Percentiles rank a stretch among this genome's conserved stretches.
These are phyloP conservation scores for Moricandia arvensis DNA, from an alignment of 345 rosid genomes.

Conservation along the genomic window DNA sequence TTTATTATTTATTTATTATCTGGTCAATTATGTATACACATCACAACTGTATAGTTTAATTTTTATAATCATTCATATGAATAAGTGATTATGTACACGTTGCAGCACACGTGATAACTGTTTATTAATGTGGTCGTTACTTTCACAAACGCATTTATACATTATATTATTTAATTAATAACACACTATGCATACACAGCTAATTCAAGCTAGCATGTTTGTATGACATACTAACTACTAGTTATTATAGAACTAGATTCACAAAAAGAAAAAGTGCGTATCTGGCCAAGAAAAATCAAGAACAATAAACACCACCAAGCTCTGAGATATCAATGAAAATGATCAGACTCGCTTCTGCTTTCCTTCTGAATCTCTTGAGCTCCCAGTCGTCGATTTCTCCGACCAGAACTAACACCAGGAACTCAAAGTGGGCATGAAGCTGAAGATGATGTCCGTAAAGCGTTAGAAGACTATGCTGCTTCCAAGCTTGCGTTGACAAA, in stretches of 20 bases:
- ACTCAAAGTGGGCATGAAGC: slow-evolving; percentile 30
- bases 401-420: slow-evolving; percentile 28
- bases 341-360: slow-evolving; percentile 24
- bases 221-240: not conserved
- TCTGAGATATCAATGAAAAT: slow-evolving; percentile 17
- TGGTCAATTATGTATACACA: no score
- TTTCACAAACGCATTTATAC: slow-evolving; percentile 3
- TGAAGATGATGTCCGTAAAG: slow-evolving; percentile 26
- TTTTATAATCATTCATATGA: no score
- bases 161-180: no score
- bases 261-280: not conserved
- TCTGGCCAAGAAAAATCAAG: not conserved
- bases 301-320: not conserved
- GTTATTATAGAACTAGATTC: not conserved
- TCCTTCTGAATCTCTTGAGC: not conserved
- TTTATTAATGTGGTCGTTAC: not conserved
- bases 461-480: slow-evolving; percentile 35
- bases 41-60: no score
- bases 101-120: no score
- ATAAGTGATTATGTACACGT: no score
- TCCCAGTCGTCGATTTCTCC: slow-evolving; percentile 22
- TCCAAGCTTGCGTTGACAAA: slow-evolving; percentile 26
- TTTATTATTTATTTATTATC: no score
- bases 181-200: no score
- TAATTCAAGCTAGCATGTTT: not conserved